phyloP scores from a whole-genome alignment of 2,329 filamentous ascomycete species.

The Cryphonectria carpinicola region DNA sequence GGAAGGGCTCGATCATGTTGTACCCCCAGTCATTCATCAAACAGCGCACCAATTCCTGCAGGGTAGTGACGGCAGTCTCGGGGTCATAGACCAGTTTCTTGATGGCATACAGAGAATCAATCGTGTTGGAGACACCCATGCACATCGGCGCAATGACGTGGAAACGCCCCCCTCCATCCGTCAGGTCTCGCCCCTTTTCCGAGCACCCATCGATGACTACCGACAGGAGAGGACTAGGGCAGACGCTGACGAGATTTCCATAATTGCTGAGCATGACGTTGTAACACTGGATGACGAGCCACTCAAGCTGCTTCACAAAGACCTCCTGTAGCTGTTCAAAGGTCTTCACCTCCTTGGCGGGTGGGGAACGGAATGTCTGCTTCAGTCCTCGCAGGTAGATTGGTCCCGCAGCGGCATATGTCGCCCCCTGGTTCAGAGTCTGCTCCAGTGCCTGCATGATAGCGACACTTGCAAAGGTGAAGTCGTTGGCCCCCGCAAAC shows the following conservation, averaged over 20 bases:
- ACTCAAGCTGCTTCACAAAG: conserved; percentile 19
- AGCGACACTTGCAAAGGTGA: not conserved
- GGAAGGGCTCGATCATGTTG: conserved; percentile 26
- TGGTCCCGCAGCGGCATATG: conserved; percentile 18
- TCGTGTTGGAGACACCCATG: conserved; percentile 21
- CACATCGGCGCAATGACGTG: conserved; percentile 19
- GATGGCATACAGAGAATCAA: conserved; percentile 26
- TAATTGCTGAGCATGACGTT: conserved; percentile 20
- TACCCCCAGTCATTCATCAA: conserved; percentile 24
- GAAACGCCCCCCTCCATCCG: conserved; percentile 18
- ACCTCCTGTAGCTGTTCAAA: conserved; percentile 18
- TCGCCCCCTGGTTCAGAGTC: conserved; percentile 14
- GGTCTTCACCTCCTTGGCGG: conserved; percentile 1
- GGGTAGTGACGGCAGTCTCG: conserved; percentile 14
- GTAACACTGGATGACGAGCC: conserved; percentile 20
- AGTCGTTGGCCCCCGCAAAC: conserved; percentile 5
- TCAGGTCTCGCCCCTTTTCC: conserved; percentile 21
- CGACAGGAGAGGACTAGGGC: conserved; percentile 23
- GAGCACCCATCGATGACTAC: conserved; percentile 16
- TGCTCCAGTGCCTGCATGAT: conserved; percentile 12
- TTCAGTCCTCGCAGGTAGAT: conserved; percentile 19
- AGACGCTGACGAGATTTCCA: conserved; percentile 17
- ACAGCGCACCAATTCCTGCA: conserved; percentile 14
- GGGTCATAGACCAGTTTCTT: conserved; percentile 24
- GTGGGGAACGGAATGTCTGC: conserved; percentile 21